Evolutionary conservation across 2,329 filamentous ascomycete genomes (phyloP).

Genomic region (Nemania diffusa): DNA sequence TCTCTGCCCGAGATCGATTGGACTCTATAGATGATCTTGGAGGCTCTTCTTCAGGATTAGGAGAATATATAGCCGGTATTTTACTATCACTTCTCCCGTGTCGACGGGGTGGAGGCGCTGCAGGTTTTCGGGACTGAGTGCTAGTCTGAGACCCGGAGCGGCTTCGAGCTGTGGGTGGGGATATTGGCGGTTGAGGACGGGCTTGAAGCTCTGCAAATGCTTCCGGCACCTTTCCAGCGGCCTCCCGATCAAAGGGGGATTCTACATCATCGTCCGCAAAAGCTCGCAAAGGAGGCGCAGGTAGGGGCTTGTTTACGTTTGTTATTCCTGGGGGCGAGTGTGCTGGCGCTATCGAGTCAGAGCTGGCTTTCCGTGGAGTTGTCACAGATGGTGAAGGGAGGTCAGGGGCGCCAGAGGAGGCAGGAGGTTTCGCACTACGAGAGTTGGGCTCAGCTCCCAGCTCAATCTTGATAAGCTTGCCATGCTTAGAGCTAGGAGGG

Average conservation of each 20-base stretch:
- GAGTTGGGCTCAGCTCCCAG: conserved; percentile 53
- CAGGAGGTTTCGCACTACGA: conserved; percentile 23
- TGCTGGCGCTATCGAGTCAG: conserved; percentile 42
- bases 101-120: conserved; percentile 63
- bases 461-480: conserved; percentile 73
- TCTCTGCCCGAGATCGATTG: conserved; percentile 58
- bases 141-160: conserved; percentile 47
- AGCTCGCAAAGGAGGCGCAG: conserved; percentile 61
- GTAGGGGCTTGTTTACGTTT: conserved; percentile 71
- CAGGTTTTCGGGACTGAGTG: conserved; percentile 53
- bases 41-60: conserved; percentile 52
- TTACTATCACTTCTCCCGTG: conserved; percentile 61
- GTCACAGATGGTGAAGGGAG: conserved; percentile 39
- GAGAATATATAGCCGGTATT: conserved; percentile 37
- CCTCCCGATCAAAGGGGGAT: conserved; percentile 64
- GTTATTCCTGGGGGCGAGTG: conserved; percentile 54
- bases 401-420: conserved; percentile 32
- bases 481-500: conserved; percentile 78
- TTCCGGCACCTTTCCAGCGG: conserved; percentile 63
- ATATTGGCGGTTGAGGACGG: conserved; percentile 53
- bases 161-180: conserved; percentile 52
- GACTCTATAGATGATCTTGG: conserved; percentile 64
- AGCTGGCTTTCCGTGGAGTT: conserved; percentile 39
- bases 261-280: conserved; percentile 61
- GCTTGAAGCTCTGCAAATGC: conserved; percentile 49